A percentile compares a stretch with the other conserved stretches of the same genome.
phyloP scores from a whole-genome alignment of 2,329 filamentous ascomycete genomes.

The Scleromitrula shiraiana region DNA sequence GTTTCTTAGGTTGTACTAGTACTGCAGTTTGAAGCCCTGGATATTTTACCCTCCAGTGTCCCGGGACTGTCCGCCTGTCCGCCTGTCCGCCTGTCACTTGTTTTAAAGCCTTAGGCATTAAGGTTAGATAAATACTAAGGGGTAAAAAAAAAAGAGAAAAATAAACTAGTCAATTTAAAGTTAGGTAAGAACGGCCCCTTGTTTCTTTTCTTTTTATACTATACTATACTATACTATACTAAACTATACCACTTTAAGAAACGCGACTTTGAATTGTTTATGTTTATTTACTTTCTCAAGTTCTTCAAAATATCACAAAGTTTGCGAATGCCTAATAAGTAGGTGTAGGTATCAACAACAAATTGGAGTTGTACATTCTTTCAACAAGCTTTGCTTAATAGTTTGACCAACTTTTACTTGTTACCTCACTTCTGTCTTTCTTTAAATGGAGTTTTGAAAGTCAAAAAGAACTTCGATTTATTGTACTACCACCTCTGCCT shows the following conservation, averaged over 20 bases:
- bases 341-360: no score
- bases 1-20: no score
- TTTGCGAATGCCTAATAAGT: not conserved
- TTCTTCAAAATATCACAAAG: not conserved
- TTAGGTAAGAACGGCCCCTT: not conserved
- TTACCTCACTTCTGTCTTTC: not conserved
- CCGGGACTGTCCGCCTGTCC: no score
- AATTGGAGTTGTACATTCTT: constrained; percentile 3
- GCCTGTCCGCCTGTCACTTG: no score
- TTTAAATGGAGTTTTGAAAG: not conserved
- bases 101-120: no score
- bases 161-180: not conserved
- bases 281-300: constrained; percentile 7
- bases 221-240: not conserved
- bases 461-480: no score
- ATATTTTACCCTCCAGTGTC: no score
- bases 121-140: no score
- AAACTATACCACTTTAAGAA: not conserved
- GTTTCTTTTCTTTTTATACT: not conserved
- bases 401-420: not conserved
- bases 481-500: constrained; percentile 7
- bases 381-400: not conserved
- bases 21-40: no score
- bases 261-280: not conserved
- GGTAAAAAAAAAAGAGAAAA: not conserved